Evolutionary conservation across 2,329 filamentous ascomycete species (phyloP), one percentile per base, ranked within the genome.

Genomic region (Alternaria burnsii): DNA sequence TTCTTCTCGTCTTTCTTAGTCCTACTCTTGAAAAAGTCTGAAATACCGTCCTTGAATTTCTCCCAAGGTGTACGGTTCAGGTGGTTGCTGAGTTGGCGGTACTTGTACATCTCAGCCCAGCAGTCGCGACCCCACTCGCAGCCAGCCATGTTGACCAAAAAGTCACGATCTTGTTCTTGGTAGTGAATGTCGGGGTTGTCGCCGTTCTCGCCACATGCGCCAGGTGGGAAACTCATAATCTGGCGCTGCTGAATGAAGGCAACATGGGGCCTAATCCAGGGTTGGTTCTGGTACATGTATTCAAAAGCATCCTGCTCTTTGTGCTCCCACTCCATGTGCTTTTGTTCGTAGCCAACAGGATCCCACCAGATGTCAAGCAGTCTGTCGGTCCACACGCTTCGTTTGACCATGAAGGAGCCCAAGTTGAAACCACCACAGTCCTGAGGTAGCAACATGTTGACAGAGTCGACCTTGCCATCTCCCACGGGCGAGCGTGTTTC

Each of bases 261-360:
- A 3, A 93, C 89, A 71, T 95, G 91, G 57, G 92, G 89, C 60
- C 95, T 89, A 55, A 98, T 88, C 94, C 95, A 99, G 0, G 95
- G 92, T 76, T 98, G 94, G 56, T 90, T 91, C 58, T 85, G 87
- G 81, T 99, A 99, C 64, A 99, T 85, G 80, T 97, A 91, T 81
- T 97, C 94, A 42, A 99, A 82, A 2, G 94, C 93, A 75, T 98
- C 94, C 80, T 99, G 95, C 79, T 99, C 95, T 78, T 98, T 98
- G 83, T 99, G 95, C 74, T 95, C 94, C 95, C 95, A 99, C 64
- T 95, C 88, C 94, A 97, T 97, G 78, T 99, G 95, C 77, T 93
- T 96, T 81, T 99, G 95, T 81, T 99, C 95, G 78, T 99, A 99
- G 58, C 91, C 88, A 30, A 98, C 94, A 0, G 95, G 95, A 73